These are phyloP conservation scores for Camellia oleifera DNA, from an alignment of 179 eudicot genomes.

Conservation along the genomic window DNA sequence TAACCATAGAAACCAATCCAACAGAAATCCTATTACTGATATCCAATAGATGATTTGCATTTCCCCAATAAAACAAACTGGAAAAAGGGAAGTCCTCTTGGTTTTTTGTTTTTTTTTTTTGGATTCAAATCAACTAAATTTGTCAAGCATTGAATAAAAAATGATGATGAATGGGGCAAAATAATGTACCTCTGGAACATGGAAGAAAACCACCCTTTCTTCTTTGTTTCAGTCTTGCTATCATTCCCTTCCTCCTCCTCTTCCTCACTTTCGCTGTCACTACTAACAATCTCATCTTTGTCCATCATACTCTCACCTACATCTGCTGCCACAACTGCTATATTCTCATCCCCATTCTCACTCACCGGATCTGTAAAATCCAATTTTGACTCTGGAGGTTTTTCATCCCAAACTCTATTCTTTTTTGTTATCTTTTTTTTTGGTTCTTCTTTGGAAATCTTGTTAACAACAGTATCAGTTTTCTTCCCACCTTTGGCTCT, in stretches of 20 bases:
- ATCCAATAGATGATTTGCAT: no score
- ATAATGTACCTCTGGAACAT: slow-evolving; percentile 74
- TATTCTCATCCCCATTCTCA: slow-evolving; percentile 63
- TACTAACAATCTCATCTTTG: slow-evolving; percentile 79
- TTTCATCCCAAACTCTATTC: slow-evolving; percentile 92
- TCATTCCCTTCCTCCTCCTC: slow-evolving; percentile 56
- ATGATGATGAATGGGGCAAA: background rate
- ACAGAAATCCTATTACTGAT: no score
- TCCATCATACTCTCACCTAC: slow-evolving; percentile 97
- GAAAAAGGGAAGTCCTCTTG: no score
- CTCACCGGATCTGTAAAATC: slow-evolving; percentile 80
- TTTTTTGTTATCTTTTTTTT: slow-evolving; percentile 74
- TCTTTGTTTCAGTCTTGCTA: slow-evolving; percentile 52
- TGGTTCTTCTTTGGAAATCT: slow-evolving; percentile 61
- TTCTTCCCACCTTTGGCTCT: slow-evolving; percentile 78
- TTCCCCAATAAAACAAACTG: no score
- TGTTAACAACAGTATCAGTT: slow-evolving; percentile 51
- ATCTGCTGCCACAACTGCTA: slow-evolving; percentile 43
- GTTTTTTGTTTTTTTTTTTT: no score
- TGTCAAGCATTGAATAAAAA: background rate
- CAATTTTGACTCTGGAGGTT: slow-evolving; percentile 61
- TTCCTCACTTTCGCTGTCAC: slow-evolving; percentile 78
- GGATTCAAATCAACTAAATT: background rate
- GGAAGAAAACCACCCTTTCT: slow-evolving; percentile 93
- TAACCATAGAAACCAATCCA: background rate